Base-by-base conservation (phyloP, 768 basidiomycete species). In the Leccinum aurantiacum region DNA sequence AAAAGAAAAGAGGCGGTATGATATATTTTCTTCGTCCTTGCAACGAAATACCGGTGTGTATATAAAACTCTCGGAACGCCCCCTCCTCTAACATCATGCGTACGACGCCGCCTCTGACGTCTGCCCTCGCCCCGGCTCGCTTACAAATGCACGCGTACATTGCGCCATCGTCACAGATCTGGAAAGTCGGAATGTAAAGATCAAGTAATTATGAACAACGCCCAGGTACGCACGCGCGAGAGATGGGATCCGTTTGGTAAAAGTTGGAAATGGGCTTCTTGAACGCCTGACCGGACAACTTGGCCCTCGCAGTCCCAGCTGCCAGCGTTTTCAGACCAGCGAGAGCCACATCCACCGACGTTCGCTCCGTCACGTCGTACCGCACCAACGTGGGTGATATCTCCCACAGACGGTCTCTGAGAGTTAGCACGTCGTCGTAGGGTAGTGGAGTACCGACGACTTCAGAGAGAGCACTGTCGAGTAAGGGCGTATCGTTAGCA, bases 81-180 rank as follows among this genome's bases (percentile, higher is more conserved):
- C 31, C 38, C 17, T 17, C 10, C 41, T 44, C n/a, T 19, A 44
- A 19, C 2, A n/a, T 67, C 24, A 68, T 2, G 67, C 67, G 14
- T 61, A 68, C 52, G 61, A 66, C 50, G 54, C 53, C 33, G 59
- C 44, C 31, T 51, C 62, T 10, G 54, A 46, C 4, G 48, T 5
- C 7, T 27, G 50, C 22, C 31, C 59, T 4, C 13, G 57, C 22
- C 56, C 56, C 2, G 58, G 57, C 9, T 90, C 87, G 33, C 84
- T 87, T 62, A 89, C 88, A 69, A 95, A 96, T 19, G 93, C 82
- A 51, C 89, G 86, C 14, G 90, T 91, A 73, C 94, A 96, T 65
- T 94, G 90, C 1, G 94, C 95, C 95, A 97, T 97, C 37, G 95
- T 95, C 37, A 93, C 90, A n/a, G 92, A 93, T 49, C 90, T 93